These are phyloP conservation scores for Phytophthora syringae DNA, from an alignment of 352 stramenopile genomes.

Conservation along the genomic window DNA sequence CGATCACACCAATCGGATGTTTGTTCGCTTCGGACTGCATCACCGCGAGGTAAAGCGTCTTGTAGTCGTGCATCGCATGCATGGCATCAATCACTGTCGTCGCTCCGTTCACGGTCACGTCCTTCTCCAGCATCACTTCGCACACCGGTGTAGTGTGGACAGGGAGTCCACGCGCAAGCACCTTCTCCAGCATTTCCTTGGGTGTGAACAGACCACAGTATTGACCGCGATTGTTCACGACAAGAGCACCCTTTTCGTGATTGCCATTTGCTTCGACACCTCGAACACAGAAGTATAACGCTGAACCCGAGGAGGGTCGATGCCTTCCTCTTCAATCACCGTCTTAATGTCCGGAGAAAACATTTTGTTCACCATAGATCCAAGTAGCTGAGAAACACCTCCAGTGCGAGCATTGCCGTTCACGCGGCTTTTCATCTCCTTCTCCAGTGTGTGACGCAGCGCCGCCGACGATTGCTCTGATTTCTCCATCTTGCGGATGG, in stretches of 20 bases:
- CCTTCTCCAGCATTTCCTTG: slow-evolving; percentile 97
- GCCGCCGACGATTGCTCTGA: slow-evolving; percentile 78
- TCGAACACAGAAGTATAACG: slow-evolving; percentile 93
- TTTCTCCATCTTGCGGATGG: slow-evolving; percentile 97
- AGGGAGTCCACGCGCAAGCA: slow-evolving; percentile 92
- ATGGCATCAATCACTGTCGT: slow-evolving; percentile 88
- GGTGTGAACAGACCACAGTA: slow-evolving; percentile 97
- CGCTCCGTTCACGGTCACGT: slow-evolving; percentile 67
- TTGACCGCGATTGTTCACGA: slow-evolving; percentile 93
- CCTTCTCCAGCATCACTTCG: slow-evolving; percentile 90
- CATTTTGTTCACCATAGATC: slow-evolving; percentile 88
- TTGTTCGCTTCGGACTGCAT: slow-evolving; percentile 72
- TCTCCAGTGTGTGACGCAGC: slow-evolving; percentile 80
- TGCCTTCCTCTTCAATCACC: slow-evolving; percentile 80
- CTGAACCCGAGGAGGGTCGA: slow-evolving; percentile 80
- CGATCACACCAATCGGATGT: slow-evolving; percentile 80
- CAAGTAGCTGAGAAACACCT: slow-evolving; percentile 71
- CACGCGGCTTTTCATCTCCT: slow-evolving; percentile 67
- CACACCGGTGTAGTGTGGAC: slow-evolving; percentile 93
- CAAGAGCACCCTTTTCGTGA: slow-evolving; percentile 94
- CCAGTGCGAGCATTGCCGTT: slow-evolving; percentile 37
- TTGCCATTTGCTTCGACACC: slow-evolving; percentile 94
- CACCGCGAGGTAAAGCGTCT: slow-evolving; percentile 86
- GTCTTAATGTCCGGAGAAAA: slow-evolving; percentile 89
- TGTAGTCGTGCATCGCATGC: slow-evolving; percentile 90